phyloP scores from a whole-genome alignment of 2,329 filamentous ascomycete genomes.

The Didymella lethalis region DNA sequence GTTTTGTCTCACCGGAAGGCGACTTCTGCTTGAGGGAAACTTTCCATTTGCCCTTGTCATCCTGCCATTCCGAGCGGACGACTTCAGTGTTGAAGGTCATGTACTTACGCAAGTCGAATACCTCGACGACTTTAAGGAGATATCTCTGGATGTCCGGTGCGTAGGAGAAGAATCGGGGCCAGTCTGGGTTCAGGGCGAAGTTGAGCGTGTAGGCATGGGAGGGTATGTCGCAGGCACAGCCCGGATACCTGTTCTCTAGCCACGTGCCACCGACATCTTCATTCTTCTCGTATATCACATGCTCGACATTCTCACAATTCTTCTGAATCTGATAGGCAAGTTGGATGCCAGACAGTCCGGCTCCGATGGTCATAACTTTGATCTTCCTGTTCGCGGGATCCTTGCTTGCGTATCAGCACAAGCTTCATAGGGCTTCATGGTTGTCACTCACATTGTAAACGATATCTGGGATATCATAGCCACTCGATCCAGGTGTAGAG shows the following conservation, averaged over 20 bases:
- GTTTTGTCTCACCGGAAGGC: constrained; percentile 42
- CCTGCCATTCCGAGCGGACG: constrained; percentile 58
- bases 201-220: constrained; percentile 56
- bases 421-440: not conserved
- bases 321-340: constrained; percentile 60
- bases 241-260: constrained; percentile 55
- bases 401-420: not conserved
- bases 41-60: constrained; percentile 59
- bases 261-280: constrained; percentile 56
- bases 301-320: constrained; percentile 53
- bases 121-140: constrained; percentile 58
- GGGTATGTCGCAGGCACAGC: constrained; percentile 57
- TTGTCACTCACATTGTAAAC: constrained; percentile 42
- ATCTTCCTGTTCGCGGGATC: constrained; percentile 45
- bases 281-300: constrained; percentile 60
- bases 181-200: constrained; percentile 58
- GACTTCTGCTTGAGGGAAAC: constrained; percentile 56
- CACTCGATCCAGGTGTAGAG: constrained; percentile 53
- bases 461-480: constrained; percentile 53
- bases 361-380: constrained; percentile 59
- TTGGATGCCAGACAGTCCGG: constrained; percentile 57
- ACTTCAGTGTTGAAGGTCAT: constrained; percentile 62
- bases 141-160: constrained; percentile 59
- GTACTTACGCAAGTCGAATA: constrained; percentile 60
- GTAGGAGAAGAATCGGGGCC: constrained; percentile 58